Percentiles rank a stretch among this genome's conserved stretches.
Conservation (phyloP, 177 flowering plant genomes). For the Tripterygium wilfordii region DNA sequence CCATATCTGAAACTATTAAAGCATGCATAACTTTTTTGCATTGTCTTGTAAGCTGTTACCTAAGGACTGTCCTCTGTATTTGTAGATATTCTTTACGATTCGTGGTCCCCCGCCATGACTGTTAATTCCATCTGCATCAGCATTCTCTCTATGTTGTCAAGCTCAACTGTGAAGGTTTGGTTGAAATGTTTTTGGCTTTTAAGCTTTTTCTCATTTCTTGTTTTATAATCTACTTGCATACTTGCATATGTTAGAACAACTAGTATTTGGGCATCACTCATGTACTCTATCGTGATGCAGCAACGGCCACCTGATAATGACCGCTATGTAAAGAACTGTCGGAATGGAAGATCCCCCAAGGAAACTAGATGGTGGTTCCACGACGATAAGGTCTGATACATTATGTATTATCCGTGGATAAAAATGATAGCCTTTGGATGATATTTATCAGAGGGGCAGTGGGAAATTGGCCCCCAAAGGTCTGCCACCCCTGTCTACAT, state of each 20-base stretch:
- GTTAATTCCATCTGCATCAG: conserved; percentile 91
- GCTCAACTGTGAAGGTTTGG: conserved; percentile 77
- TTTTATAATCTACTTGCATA: too few relatives aligned
- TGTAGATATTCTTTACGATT: conserved; percentile 87
- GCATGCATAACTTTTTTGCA: too few relatives aligned
- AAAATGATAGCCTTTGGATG: background rate
- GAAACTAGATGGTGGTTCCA: conserved; percentile 74
- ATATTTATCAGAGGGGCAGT: background rate
- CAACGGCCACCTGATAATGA: conserved; percentile 65
- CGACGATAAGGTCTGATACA: conserved; percentile 44
- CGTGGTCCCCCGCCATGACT: conserved; percentile 98
- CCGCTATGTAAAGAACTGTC: conserved; percentile 62
- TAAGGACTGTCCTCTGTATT: too few relatives aligned
- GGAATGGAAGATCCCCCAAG: conserved; percentile 59
- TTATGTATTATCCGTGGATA: background rate
- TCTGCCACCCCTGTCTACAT: background rate
- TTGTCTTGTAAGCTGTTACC: too few relatives aligned
- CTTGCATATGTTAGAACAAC: too few relatives aligned
- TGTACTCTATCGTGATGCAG: conserved; percentile 26
- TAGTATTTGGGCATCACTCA: background rate
- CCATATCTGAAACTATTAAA: too few relatives aligned
- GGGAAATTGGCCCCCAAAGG: background rate
- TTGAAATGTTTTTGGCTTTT: background rate
- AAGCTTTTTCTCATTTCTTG: background rate
- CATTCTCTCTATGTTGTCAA: conserved; percentile 91